Evolutionary conservation across 768 basidiomycete species (phyloP).

Genomic region (Kondoa subrosea): DNA sequence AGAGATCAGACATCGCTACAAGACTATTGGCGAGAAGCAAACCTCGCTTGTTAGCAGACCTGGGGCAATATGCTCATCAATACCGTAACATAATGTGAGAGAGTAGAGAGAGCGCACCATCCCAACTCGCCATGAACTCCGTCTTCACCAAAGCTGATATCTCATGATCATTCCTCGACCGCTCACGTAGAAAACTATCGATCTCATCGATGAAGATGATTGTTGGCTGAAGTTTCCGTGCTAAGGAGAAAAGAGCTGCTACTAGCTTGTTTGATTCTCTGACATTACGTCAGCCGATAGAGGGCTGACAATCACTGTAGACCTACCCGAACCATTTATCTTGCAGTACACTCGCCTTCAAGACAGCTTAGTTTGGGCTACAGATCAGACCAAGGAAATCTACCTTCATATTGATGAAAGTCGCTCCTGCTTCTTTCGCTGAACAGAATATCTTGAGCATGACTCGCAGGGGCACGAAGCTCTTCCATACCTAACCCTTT

Average conservation of each 20-base stretch:
- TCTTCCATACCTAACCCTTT: constrained; percentile 50
- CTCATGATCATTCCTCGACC: constrained; percentile 79
- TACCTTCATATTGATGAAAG: constrained; percentile 69
- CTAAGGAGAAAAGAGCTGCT: constrained; percentile 80
- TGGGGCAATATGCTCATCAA: too few species aligned
- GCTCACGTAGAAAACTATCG: constrained; percentile 79
- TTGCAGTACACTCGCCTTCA: constrained; percentile 5
- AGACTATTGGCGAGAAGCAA: too few species aligned
- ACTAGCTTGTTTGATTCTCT: constrained; percentile 91
- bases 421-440: constrained; percentile 90
- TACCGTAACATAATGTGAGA: too few species aligned
- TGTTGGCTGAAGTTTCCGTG: constrained; percentile 76
- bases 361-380: not conserved
- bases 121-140: constrained; percentile 53
- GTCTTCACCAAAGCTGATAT: constrained; percentile 46
- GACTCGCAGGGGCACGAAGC: not conserved
- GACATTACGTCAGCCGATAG: constrained; percentile 43
- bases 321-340: constrained; percentile 11
- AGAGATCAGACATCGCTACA: too few species aligned
- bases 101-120: constrained; percentile 69
- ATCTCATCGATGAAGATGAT: constrained; percentile 99
- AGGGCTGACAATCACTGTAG: not conserved
- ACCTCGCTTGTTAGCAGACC: too few species aligned
- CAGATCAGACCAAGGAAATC: too few species aligned
- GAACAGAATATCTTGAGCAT: not conserved